These are phyloP conservation scores for Citrullus mucosospermus DNA, from an alignment of 306 rosid species.

Conservation along the genomic window DNA sequence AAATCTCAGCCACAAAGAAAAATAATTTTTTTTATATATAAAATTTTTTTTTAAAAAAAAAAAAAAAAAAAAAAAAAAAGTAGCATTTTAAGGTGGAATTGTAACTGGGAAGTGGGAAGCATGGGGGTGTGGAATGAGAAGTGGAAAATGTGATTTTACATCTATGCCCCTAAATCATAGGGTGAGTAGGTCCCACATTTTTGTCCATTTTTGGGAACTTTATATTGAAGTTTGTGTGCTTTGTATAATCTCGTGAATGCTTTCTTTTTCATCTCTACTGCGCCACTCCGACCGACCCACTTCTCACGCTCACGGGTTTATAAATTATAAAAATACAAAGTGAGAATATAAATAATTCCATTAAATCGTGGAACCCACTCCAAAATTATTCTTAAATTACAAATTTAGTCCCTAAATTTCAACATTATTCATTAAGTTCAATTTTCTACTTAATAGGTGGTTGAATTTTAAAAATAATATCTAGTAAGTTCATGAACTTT, in stretches of 20 bases:
- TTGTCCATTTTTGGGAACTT: background rate
- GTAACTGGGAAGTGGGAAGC: background rate
- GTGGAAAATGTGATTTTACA: background rate
- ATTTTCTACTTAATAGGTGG: too few species aligned
- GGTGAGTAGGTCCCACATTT: background rate
- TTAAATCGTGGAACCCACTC: background rate
- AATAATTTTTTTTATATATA: background rate
- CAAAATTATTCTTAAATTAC: background rate
- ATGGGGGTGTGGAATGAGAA: background rate
- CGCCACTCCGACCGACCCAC: slow-evolving; percentile 7
- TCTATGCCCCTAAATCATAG: background rate
- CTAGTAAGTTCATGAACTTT: too few species aligned
- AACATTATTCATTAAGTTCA: too few species aligned
- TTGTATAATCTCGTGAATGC: background rate
- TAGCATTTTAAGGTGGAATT: background rate
- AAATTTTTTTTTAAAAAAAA: too few species aligned
- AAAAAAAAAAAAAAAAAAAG: background rate
- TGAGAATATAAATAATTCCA: background rate
- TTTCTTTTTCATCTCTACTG: background rate
- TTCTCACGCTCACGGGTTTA: slow-evolving; percentile 5
- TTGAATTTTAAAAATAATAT: too few species aligned
- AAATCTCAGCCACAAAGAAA: background rate
- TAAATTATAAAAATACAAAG: background rate
- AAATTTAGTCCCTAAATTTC: too few species aligned
- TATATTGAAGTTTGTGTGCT: background rate